Conservation (phyloP, 2,329 filamentous ascomycete species). For the Claviceps monticola region DNA sequence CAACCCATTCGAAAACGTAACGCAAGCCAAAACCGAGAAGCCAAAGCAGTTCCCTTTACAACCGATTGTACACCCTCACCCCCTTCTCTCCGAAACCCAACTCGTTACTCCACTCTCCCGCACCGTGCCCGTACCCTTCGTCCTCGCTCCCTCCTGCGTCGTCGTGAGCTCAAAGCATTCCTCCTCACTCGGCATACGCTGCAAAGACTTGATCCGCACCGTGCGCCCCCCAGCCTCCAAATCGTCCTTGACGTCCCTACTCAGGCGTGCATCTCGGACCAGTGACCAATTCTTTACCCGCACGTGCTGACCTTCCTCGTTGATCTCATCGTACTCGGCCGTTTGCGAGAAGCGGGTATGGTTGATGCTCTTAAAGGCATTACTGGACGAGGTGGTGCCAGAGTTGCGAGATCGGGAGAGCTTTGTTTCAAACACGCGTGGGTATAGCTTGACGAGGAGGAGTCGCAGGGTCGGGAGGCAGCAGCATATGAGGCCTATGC, state of each 20-base stretch:
- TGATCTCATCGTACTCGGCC: background rate
- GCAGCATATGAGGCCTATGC: constrained; percentile 14
- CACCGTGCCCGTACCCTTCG: background rate
- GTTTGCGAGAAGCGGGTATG: background rate
- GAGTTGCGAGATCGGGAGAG: background rate
- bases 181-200: background rate
- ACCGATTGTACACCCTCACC: too few species aligned
- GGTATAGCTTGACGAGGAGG: constrained; percentile 7
- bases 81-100: too few species aligned
- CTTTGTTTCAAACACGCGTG: background rate
- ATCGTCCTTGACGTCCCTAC: background rate
- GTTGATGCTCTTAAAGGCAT: background rate
- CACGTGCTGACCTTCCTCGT: background rate
- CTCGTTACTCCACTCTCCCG: too few species aligned
- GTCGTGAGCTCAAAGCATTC: background rate
- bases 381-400: constrained; percentile 1
- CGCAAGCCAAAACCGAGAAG: too few species aligned
- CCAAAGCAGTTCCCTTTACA: too few species aligned
- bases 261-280: background rate
- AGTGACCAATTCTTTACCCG: background rate
- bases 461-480: constrained; percentile 14
- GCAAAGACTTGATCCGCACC: background rate
- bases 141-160: background rate
- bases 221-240: background rate
- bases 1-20: too few species aligned